These are phyloP conservation scores for Alternaria novae-zelandiae DNA, from an alignment of 2,329 filamentous ascomycete species.

Conservation along the genomic window DNA sequence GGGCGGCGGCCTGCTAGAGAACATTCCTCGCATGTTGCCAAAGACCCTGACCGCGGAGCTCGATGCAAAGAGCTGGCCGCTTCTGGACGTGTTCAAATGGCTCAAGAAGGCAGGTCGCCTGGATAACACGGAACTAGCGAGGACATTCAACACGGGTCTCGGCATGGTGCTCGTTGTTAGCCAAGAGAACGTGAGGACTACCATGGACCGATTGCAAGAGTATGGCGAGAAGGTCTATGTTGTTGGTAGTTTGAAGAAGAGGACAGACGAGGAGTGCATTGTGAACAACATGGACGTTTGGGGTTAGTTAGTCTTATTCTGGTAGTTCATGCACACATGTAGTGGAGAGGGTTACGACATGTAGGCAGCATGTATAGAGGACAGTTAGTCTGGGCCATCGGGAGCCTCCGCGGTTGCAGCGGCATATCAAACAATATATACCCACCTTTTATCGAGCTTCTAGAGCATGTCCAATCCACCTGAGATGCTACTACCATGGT, in stretches of 20 bases:
- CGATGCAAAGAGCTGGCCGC: conserved; percentile 75
- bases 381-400: conserved; percentile 4
- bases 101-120: conserved; percentile 77
- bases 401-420: conserved; percentile 3
- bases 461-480: not conserved
- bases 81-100: conserved; percentile 86
- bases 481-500: not conserved
- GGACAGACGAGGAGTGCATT: conserved; percentile 62
- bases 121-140: conserved; percentile 77
- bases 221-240: conserved; percentile 78
- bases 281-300: conserved; percentile 65
- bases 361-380: not conserved
- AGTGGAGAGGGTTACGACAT: not conserved
- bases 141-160: conserved; percentile 93
- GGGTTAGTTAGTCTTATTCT: conserved; percentile 34
- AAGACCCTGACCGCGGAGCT: conserved; percentile 78
- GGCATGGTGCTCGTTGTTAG: conserved; percentile 91
- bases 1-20: conserved; percentile 89
- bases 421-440: conserved; percentile 17
- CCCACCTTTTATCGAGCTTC: conserved; percentile 11
- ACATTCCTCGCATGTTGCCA: conserved; percentile 93
- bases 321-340: not conserved
- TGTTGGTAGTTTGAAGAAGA: conserved; percentile 73
- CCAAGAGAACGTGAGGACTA: conserved; percentile 65
- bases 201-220: conserved; percentile 65